These are phyloP conservation scores for Xylaria sp. DNA, from an alignment of 2,329 filamentous ascomycete genomes.

Conservation along the genomic window DNA sequence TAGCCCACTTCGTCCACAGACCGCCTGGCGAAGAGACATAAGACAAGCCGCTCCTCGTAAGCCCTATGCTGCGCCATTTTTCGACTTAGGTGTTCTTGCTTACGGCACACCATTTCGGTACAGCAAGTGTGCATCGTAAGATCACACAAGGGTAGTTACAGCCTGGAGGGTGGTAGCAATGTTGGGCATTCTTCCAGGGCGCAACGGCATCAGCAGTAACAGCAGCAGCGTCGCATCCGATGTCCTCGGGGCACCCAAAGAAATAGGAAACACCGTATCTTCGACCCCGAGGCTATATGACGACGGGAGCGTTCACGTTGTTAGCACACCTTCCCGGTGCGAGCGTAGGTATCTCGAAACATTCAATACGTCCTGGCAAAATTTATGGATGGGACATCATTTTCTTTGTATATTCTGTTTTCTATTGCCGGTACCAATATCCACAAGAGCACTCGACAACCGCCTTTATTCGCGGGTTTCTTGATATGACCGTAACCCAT, in stretches of 20 bases:
- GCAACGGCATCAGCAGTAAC: background rate
- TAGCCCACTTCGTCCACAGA: no score
- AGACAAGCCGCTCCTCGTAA: no score
- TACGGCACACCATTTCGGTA: background rate
- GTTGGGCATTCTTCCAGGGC: no score
- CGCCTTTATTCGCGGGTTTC: constrained; percentile 2
- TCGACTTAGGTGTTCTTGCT: no score
- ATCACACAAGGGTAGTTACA: no score
- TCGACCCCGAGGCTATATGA: background rate
- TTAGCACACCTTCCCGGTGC: no score
- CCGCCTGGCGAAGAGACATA: no score
- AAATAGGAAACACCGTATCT: background rate
- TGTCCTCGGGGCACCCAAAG: background rate
- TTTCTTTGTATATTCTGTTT: background rate
- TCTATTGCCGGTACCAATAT: constrained; percentile 8
- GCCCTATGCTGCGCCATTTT: no score
- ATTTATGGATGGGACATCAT: background rate
- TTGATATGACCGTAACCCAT: constrained; percentile 18
- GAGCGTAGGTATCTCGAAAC: no score
- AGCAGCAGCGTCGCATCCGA: background rate
- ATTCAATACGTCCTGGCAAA: background rate
- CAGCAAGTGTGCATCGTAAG: background rate
- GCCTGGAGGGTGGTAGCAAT: no score
- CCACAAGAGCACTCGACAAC: constrained; percentile 15
- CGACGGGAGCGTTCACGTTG: no score